phyloP scores from a whole-genome alignment of 257 asterid species.

The Ehretia macrophylla region DNA sequence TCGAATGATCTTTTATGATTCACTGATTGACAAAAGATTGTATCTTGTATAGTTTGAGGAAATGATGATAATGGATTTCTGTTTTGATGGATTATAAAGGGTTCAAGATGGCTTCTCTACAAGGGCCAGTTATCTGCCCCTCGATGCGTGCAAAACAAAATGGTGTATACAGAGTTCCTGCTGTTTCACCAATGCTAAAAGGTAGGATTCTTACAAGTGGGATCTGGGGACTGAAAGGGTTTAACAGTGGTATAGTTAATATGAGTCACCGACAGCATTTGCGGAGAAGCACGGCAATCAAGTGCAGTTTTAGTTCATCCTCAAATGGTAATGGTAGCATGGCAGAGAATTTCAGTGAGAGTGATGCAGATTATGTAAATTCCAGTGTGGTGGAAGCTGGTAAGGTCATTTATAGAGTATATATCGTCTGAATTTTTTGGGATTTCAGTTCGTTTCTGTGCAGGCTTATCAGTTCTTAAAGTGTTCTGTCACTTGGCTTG shows the following conservation, averaged over 20 bases:
- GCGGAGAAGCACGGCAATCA: constrained; percentile 32
- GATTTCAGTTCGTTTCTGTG: background rate
- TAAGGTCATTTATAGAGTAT: constrained; percentile 17
- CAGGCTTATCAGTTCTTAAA: background rate
- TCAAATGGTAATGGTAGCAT: constrained; percentile 87
- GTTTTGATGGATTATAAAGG: background rate
- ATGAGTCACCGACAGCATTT: constrained; percentile 20
- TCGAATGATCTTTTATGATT: no score
- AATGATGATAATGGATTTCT: background rate
- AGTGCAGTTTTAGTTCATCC: constrained; percentile 73
- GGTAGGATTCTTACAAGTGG: constrained; percentile 40
- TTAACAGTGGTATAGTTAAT: constrained; percentile 12
- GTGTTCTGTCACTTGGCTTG: background rate
- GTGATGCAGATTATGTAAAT: constrained; percentile 76
- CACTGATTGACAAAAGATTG: no score
- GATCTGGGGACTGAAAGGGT: constrained; percentile 49
- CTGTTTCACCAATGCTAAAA: constrained; percentile 40
- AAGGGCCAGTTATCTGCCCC: constrained; percentile 71
- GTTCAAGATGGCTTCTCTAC: constrained; percentile 55
- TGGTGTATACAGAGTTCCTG: constrained; percentile 37
- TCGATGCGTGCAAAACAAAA: constrained; percentile 54
- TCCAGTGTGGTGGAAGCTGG: constrained; percentile 95
- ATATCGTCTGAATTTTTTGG: background rate
- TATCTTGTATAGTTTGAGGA: no score
- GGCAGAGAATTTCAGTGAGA: constrained; percentile 70